Percentiles rank a stretch among this genome's conserved stretches.
phyloP scores from a whole-genome alignment of 345 rosid genomes.

The Sisymbrium irio region DNA sequence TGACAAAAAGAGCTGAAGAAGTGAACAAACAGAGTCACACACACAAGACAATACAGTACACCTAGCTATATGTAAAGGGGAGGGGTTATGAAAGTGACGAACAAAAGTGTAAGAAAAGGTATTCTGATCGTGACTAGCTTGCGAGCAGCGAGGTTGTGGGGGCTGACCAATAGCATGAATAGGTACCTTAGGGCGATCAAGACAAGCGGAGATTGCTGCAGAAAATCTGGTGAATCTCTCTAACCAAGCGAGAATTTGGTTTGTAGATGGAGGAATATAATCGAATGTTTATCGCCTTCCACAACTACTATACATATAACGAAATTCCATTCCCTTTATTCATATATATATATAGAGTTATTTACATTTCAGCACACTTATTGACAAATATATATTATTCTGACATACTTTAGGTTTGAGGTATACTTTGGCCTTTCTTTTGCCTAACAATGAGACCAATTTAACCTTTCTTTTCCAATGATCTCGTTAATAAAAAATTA shows the following conservation, averaged over 20 bases:
- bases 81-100: background rate
- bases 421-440: no score
- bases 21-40: background rate
- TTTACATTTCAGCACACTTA: no score
- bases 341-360: no score
- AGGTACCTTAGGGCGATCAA: background rate
- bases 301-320: background rate
- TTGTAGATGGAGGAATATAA: background rate
- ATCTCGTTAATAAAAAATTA: no score
- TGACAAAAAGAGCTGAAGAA: background rate
- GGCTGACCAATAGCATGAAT: background rate
- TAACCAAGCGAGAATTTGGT: background rate
- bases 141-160: background rate
- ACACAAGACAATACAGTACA: background rate
- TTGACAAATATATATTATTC: no score
- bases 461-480: no score
- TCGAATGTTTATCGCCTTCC: background rate
- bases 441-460: no score
- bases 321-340: background rate
- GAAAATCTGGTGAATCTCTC: background rate
- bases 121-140: background rate
- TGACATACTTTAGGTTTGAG: no score
- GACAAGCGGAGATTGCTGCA: background rate
- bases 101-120: background rate
- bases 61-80: background rate